Percentiles rank a stretch among this genome's conserved stretches.
These are phyloP conservation scores for Raffaelea ambrosiae DNA, from an alignment of 2,329 filamentous ascomycete species.

Conservation along the genomic window DNA sequence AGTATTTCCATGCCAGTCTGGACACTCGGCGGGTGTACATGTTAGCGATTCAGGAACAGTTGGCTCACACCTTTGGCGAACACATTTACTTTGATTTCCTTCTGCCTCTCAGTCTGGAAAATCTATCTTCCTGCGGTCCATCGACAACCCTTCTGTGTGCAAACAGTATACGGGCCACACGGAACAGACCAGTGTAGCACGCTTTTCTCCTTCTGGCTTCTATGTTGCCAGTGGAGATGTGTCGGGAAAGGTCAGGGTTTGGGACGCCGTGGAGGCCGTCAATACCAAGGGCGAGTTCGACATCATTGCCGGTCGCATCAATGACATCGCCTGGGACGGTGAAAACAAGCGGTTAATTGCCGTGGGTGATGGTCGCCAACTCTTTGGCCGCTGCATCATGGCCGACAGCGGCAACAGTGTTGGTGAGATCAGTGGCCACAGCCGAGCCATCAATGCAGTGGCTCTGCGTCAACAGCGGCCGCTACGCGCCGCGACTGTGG, in stretches of 20 bases:
- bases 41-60: too few relatives aligned
- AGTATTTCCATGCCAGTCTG: constrained; percentile 25
- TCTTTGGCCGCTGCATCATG: constrained; percentile 89
- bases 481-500: constrained; percentile 83
- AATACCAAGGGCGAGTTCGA: constrained; percentile 89
- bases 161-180: constrained; percentile 94
- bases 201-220: constrained; percentile 89
- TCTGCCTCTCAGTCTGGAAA: constrained; percentile 64
- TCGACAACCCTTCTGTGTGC: constrained; percentile 76
- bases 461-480: constrained; percentile 84
- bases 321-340: constrained; percentile 95
- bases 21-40: too few relatives aligned
- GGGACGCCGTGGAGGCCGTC: constrained; percentile 79
- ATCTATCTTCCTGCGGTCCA: constrained; percentile 90
- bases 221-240: constrained; percentile 90
- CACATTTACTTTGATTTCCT: not conserved
- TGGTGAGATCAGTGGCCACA: constrained; percentile 88
- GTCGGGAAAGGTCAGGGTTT: constrained; percentile 77
- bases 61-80: too few relatives aligned
- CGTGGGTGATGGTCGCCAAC: constrained; percentile 88
- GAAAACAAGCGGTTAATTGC: constrained; percentile 95
- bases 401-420: constrained; percentile 94
- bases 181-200: constrained; percentile 78
- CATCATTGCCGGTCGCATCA: constrained; percentile 90
- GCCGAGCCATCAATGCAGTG: constrained; percentile 82